Conservation (phyloP, 1,284 basidiomycete species). For the Meripilus lineatus region DNA sequence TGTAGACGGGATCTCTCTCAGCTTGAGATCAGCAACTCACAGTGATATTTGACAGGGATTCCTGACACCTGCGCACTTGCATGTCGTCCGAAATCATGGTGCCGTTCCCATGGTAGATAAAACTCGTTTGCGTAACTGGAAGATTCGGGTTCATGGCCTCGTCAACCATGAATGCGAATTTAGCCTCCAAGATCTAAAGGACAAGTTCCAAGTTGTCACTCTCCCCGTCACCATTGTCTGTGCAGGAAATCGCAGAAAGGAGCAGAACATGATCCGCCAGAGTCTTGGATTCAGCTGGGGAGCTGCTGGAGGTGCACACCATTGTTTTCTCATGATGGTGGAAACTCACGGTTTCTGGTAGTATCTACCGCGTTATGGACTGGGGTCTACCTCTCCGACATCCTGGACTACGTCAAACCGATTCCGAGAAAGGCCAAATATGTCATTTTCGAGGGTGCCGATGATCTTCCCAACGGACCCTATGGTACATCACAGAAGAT, state of each 20-base stretch:
- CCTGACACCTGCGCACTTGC: constrained; percentile 58
- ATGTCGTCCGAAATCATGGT: constrained; percentile 67
- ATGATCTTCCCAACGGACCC: constrained; percentile 59
- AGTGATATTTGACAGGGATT: constrained; percentile 38
- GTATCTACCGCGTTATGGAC: constrained; percentile 64
- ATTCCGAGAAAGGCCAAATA: constrained; percentile 38
- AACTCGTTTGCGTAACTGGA: constrained; percentile 41
- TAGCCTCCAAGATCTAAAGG: constrained; percentile 41
- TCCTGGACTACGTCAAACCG: constrained; percentile 49
- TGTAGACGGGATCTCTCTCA: constrained; percentile 7
- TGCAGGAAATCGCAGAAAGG: constrained; percentile 66
- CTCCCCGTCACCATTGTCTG: constrained; percentile 65
- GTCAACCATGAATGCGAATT: constrained; percentile 38
- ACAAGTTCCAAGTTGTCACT: constrained; percentile 49
- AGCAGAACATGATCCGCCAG: constrained; percentile 65
- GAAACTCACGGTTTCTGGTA: constrained; percentile 1
- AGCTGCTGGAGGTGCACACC: constrained; percentile 30
- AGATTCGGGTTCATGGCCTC: constrained; percentile 46
- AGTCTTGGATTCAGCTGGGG: constrained; percentile 62
- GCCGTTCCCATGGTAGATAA: constrained; percentile 48
- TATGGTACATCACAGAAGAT: constrained; percentile 60
- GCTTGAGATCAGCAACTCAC: background rate
- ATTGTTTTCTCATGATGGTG: background rate
- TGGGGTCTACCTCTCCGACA: constrained; percentile 57
- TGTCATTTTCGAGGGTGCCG: constrained; percentile 62